These are phyloP conservation scores for Ormosia emarginata DNA, from an alignment of 306 rosid species.

Conservation along the genomic window DNA sequence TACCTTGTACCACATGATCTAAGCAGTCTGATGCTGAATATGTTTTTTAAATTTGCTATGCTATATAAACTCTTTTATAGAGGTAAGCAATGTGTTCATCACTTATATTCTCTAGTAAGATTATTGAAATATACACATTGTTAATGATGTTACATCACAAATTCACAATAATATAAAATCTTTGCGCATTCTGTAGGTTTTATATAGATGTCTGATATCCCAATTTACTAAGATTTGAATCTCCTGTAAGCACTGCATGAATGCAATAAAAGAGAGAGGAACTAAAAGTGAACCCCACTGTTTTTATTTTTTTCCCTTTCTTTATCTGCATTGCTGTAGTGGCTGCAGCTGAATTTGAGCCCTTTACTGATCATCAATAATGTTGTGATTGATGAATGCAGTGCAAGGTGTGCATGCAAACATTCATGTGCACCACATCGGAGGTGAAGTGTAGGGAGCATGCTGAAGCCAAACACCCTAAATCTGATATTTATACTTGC, in stretches of 20 bases:
- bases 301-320: not conserved
- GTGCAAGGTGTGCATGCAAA: constrained; percentile 89
- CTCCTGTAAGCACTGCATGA: not conserved
- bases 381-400: constrained; percentile 32
- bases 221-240: not conserved
- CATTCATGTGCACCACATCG: constrained; percentile 73
- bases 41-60: not conserved
- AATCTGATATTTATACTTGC: constrained; percentile 52
- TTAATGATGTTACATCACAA: not conserved
- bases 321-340: not conserved
- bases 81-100: not conserved
- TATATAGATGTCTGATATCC: not conserved
- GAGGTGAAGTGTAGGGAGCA: constrained; percentile 79
- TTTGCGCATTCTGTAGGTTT: not conserved
- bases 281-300: not conserved
- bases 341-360: not conserved
- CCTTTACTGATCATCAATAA: not conserved
- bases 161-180: not conserved
- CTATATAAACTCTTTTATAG: not conserved
- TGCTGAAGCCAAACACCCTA: constrained; percentile 76
- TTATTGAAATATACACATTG: not conserved
- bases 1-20: not conserved
- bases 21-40: not conserved
- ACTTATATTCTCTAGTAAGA: not conserved
- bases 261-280: not conserved